Evolutionary conservation across 495 filamentous ascomycete genomes (phyloP).

Genomic region (Parathielavia hyrcaniae): DNA sequence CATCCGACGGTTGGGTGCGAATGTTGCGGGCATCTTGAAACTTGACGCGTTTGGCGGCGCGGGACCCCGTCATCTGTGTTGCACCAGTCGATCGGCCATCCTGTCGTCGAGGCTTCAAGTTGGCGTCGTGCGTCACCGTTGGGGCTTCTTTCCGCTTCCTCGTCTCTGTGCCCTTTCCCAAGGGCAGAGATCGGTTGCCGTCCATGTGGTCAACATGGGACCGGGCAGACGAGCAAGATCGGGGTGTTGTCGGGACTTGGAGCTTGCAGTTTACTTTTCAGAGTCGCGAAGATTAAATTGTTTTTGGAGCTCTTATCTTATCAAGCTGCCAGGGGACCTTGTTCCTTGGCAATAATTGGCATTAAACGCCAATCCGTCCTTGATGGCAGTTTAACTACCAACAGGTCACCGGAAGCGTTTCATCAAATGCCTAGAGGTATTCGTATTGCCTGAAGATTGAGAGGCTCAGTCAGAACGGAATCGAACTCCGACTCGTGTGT

Average conservation of each 20-base stretch:
- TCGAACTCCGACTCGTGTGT: no score
- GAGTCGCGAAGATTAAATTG: neutral
- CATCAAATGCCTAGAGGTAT: no score
- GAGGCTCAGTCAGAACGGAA: no score
- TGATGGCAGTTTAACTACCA: no score
- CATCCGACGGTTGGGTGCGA: conserved; percentile 61
- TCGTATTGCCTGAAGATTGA: no score
- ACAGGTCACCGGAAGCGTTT: no score
- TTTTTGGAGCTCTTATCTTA: conserved; percentile 30
- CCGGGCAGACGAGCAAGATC: neutral
- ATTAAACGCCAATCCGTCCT: no score
- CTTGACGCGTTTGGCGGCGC: conserved; percentile 52
- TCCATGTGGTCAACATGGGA: conserved; percentile 16
- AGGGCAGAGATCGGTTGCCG: conserved; percentile 3
- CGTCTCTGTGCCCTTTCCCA: conserved; percentile 2
- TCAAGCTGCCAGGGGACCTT: no score
- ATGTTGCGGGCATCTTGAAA: conserved; percentile 63
- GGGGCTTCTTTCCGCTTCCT: conserved; percentile 27
- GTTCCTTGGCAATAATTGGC: no score
- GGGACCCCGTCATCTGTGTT: neutral
- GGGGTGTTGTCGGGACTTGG: neutral
- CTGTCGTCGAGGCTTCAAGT: neutral
- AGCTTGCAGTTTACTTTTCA: neutral
- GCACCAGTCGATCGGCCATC: neutral
- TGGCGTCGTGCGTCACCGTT: conserved; percentile 11